These are phyloP conservation scores for Sinapis alba DNA, from an alignment of 441 rosid species.

Conservation along the genomic window DNA sequence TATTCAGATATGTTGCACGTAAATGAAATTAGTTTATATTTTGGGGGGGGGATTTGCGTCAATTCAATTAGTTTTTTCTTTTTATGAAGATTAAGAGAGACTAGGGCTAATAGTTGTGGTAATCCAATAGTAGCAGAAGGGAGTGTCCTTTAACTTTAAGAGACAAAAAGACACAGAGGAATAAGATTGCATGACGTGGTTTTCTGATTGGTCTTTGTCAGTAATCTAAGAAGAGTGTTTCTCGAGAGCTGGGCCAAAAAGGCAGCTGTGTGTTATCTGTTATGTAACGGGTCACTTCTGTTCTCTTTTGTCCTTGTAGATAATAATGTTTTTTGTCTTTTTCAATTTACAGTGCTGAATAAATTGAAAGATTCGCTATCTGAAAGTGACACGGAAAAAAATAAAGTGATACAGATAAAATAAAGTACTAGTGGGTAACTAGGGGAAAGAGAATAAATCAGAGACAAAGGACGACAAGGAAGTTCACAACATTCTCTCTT, in stretches of 20 bases:
- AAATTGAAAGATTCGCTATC: slow-evolving; percentile 32
- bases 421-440: slow-evolving; percentile 21
- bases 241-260: slow-evolving; percentile 4
- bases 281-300: slow-evolving; percentile 6
- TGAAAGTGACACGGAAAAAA: slow-evolving; percentile 21
- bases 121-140: background rate
- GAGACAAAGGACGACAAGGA: slow-evolving; percentile 25
- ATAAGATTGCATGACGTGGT: slow-evolving; percentile 12
- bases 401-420: slow-evolving; percentile 11
- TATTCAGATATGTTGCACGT: background rate
- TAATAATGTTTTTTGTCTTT: background rate
- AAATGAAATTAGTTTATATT: background rate
- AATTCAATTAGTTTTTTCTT: background rate
- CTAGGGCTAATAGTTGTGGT: background rate
- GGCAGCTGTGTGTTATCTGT: slow-evolving; percentile 19
- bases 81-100: background rate
- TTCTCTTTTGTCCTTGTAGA: slow-evolving; percentile 18
- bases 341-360: slow-evolving; percentile 3
- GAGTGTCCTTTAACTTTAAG: background rate
- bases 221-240: slow-evolving; percentile 14
- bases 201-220: slow-evolving; percentile 19
- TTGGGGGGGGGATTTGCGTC: background rate
- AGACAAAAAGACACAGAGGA: slow-evolving; percentile 2
- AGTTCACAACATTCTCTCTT: slow-evolving; percentile 24
- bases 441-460: slow-evolving; percentile 14